Base-by-base conservation (phyloP, 352 stramenopile genomes). In the Phytopythium delawarense region DNA sequence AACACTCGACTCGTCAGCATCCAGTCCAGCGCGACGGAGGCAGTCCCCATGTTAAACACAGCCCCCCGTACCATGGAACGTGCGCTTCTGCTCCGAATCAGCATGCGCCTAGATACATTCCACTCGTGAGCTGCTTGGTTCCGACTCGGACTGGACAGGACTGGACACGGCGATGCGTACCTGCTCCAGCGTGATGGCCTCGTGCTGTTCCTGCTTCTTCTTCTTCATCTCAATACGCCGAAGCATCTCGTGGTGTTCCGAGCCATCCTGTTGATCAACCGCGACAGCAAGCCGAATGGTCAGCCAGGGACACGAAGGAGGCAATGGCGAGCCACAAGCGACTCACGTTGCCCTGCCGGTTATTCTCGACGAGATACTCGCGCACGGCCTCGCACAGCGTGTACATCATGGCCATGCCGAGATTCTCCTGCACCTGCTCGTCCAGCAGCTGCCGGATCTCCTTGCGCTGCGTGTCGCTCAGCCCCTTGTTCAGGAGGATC, bases 191-290 rank as follows among this genome's bases (percentile, higher is more conserved):
- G 75, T 83, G 20, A 74, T 68, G 0, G 78, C 84, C 34, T 88
- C 81, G 23, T 75, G 81, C 34, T 81, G 75, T 15, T 90, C 77
- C 54, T 96, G 81, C 58, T 89, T 81, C 59, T 91, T 96, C 72
- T 94, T 84, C 61, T 77, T 78, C 56, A 81, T 71, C 70, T 93
- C 81, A 62, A 93, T 78, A 30, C 87, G 87, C 62, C 84, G 84
- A 59, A 96, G 71, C 87, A 96, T 96, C 63, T 96, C 83, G 49
- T 96, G 84, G 65, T 96, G 91, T 67, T 96, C 87, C 28, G 85
- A 94, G 30, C 85, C 87, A 64, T 93, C 87, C 84, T 93, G 52
- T 54, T 9, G n/a, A 21, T 51, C 23, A 32, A 12, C 20, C 34
- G 20, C 62, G 51, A 65, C 30, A 60, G 2, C 34, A 12, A 54